Evolutionary conservation across 192 early-diverging fungal genomes (phyloP).

Genomic region (Backusella mclennaniae): DNA sequence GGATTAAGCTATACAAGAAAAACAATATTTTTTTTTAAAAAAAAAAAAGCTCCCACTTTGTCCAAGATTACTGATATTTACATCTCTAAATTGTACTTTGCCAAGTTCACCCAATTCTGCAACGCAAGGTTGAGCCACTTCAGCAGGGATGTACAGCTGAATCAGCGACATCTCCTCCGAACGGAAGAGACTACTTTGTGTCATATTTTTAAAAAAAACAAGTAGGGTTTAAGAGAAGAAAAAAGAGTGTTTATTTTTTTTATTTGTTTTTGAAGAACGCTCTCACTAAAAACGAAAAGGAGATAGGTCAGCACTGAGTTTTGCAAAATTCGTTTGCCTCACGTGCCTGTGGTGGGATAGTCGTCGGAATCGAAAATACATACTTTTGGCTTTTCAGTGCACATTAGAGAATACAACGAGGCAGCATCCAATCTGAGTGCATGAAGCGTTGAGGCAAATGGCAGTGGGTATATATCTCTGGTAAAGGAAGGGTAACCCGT

Average conservation of each 20-base stretch:
- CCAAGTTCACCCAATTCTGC: slow-evolving; percentile 95
- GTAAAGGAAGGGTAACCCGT: background rate
- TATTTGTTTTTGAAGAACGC: too few relatives aligned
- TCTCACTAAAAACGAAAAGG: too few relatives aligned
- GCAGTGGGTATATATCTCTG: background rate
- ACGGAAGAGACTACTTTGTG: slow-evolving; percentile 67
- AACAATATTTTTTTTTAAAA: too few relatives aligned
- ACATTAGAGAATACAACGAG: background rate
- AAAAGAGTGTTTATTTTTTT: background rate
- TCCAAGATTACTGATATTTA: slow-evolving; percentile 35
- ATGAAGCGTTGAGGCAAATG: background rate
- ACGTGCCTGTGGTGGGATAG: too few relatives aligned
- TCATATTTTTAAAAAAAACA: slow-evolving; percentile 33
- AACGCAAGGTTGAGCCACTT: slow-evolving; percentile 90
- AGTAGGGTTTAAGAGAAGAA: background rate
- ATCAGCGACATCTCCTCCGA: slow-evolving; percentile 96
- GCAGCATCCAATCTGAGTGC: background rate
- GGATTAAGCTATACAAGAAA: slow-evolving; percentile 70
- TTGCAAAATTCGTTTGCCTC: too few relatives aligned
- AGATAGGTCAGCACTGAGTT: too few relatives aligned
- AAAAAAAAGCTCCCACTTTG: too few relatives aligned
- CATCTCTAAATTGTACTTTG: slow-evolving; percentile 92
- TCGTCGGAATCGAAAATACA: too few relatives aligned
- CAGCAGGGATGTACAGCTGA: slow-evolving; percentile 93
- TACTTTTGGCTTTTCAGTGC: too few relatives aligned